Evolutionary conservation across 2,329 filamentous ascomycete genomes (phyloP), one percentile per base, ranked within the genome.

Genomic region (Fusarium pilosicola): DNA sequence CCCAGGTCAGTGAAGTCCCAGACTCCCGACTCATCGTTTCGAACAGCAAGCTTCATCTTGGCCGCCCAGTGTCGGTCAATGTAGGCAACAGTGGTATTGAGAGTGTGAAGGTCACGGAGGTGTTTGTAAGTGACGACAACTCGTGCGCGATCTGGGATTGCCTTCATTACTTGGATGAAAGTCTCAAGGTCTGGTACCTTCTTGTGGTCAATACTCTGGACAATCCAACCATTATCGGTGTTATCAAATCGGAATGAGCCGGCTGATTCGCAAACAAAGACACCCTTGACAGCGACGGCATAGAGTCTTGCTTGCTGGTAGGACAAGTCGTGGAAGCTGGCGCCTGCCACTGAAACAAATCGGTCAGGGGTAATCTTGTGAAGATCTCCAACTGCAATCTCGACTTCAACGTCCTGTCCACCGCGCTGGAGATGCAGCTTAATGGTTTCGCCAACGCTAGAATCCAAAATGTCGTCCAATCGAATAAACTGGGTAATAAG

Each of bases 291-390:
- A 15, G 95, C 92, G 65, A 99, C 95, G 39, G 95, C 96, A 81
- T 98, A 98, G 9, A 98, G 88, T 15, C 96, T 92, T n/a, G 96
- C 95, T 83, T 98, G 95, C 80, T 99, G 96, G 82, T 99, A 99
- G 2, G 97, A 99, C 24, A 99, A 86, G 80, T 97, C 91, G 84
- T 99, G 97, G 86, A 99, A 98, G 67, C 95, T 96, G 30, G 92
- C 96, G 26, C 96, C 97, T 46, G 95, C 94, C 48, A 98, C 96
- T 9, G 95, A 94, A 61, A 98, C 93, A 80, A 98, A 99, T 69
- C 95, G 93, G 83, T 98, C 95, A 20, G 97, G 96, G 7, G 96
- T 98, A 81, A 99, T 99, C 65, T 89, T 89, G 85, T 99, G 96
- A 70, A 99, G 88, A 80, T 99, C 94, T 55, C 94, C 95, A 49